Base-by-base conservation (phyloP, 495 filamentous ascomycete genomes). In the Xylaria longipes region DNA sequence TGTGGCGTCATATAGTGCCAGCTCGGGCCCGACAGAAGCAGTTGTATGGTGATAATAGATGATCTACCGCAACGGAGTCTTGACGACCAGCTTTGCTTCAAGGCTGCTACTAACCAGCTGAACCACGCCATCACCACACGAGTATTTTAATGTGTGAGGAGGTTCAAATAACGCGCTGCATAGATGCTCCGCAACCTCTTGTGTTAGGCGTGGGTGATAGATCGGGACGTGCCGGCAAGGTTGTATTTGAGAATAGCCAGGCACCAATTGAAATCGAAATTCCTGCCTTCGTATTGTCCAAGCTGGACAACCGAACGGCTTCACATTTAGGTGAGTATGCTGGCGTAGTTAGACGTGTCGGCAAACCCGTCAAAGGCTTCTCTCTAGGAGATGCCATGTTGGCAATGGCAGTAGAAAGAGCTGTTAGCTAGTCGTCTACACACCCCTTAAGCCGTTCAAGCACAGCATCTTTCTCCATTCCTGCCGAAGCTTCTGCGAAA, bases 1-100 rank as follows among this genome's bases (percentile, higher is more conserved):
- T 58, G 56, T 58, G 56, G 56, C 56, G 56, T 58, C 31, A 15
- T 58, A 58, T 35, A 33, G 56, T 33, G 17, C 9, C 39, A 41
- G 39, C 9, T 8, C 11, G 39, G 9, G 39, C 5, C 39, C 39
- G 39, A 41, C 39, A 12, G 39, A 41, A 41, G 5, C 9, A 41
- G 9, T 41, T 41, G 39, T 12, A 41, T 41, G 5, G 39, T 41
- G 39, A 41, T 41, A 41, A 12, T 41, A 41, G 63, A 65, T 22
- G 63, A 65, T 25, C 35, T 12, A 6, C 63, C 63, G 25, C n/a
- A 45, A 14, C 29, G 46, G 0, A 67, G 56, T 25, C 25, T 67
- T n/a, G 29, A 37, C 64, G 64, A 67, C 31, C 17, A 11, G 22
- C 11, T 33, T 22, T 31, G 27, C n/a, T 67, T 56, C 31, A 6